Evolutionary conservation across 1,284 basidiomycete species (phyloP), one percentile per base, ranked within the genome.

Genomic region (Melanopsichium pennsylvanicum): DNA sequence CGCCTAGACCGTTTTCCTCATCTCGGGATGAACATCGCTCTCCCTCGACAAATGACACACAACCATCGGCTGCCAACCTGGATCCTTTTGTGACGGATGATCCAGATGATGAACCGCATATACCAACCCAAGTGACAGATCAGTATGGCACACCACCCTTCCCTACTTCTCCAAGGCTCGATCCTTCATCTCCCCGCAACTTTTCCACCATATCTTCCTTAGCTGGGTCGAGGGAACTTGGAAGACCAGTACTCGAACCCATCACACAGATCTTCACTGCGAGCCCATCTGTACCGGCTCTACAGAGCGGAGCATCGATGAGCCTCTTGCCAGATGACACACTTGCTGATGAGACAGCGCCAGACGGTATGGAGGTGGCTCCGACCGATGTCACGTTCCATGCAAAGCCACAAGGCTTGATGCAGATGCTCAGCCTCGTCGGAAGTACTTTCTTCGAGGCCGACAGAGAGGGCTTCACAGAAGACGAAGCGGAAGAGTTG

Each of bases 341-440:
- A 2, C 7, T 7, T 1, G 16, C 10, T 12, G 13, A 39, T 11
- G 41, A 22, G 2, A 7, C 40, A 4, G 16, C 13, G 22, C 18
- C 32, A 5, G 38, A 37, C 6, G 21, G 21, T 5, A 25, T 12
- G 5, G 23, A 60, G 11, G n/a, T 19, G 3, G 31, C 19, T 5
- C 18, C 29, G 10, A 27, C 41, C 2, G 46, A 54, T 36, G 48
- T 67, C n/a, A 31, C 52, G 11, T 56, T 60, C 16, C 67, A 64
- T 23, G 44, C 56, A 12, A 66, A 69, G 26, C 54, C 67, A 21
- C 74, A 74, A 40, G 60, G 70, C 12, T 46, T 76, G 38, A 68
- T 76, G 70, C 74, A 76, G 50, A 73, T 76, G 70, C 66, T 76
- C 37, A 75, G 63, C 32, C 47, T 75, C 21, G 72, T 76, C 16